Conservation (phyloP, 345 rosid species). For the Adansonia digitata region DNA sequence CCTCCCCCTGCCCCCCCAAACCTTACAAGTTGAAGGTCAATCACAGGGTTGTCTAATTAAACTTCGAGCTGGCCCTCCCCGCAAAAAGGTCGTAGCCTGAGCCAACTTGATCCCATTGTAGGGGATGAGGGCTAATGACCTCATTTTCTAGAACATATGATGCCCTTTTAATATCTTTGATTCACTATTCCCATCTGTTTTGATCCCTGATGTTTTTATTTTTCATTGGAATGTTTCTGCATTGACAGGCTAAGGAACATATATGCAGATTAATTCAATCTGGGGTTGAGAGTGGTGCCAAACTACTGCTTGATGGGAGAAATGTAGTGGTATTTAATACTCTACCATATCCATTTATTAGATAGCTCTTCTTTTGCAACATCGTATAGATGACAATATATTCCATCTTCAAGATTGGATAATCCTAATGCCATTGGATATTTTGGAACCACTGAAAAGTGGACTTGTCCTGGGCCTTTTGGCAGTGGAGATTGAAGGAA, state of each 20-base stretch:
- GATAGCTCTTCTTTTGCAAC: background rate
- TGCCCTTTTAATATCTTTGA: background rate
- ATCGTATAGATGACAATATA: background rate
- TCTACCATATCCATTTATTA: background rate
- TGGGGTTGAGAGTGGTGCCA: slow-evolving; percentile 83
- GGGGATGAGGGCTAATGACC: background rate
- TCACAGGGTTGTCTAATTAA: background rate
- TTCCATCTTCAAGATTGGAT: background rate
- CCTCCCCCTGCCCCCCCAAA: background rate
- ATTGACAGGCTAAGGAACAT: slow-evolving; percentile 81
- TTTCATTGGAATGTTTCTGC: slow-evolving; percentile 18
- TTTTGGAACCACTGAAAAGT: background rate
- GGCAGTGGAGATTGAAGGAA: background rate
- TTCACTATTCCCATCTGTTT: background rate
- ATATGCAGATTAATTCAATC: slow-evolving; percentile 69
- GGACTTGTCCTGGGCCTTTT: background rate
- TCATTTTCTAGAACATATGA: background rate
- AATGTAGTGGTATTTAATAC: slow-evolving; percentile 53
- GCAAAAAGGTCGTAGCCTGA: background rate
- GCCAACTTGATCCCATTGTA: background rate
- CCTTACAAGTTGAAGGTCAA: no score
- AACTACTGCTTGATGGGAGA: slow-evolving; percentile 83
- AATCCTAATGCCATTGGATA: background rate
- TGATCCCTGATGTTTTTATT: background rate
- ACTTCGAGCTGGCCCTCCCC: background rate